Evolutionary conservation across 2,329 filamentous ascomycete genomes (phyloP).

Genomic region (Thielaviopsis musarum): DNA sequence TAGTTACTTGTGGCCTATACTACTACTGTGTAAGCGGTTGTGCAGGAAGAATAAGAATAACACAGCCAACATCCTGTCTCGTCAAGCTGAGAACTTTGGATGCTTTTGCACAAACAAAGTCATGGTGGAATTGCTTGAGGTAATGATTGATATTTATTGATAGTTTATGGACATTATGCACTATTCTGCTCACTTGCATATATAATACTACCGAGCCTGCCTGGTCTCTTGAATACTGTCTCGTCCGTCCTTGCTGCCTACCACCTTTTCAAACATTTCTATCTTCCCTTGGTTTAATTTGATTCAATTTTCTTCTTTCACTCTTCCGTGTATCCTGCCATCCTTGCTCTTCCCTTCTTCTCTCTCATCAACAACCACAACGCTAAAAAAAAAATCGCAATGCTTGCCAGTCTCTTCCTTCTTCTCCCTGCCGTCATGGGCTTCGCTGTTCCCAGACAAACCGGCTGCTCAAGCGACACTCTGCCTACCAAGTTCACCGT

Average conservation of each 20-base stretch:
- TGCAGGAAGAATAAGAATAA: background rate
- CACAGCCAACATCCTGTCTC: background rate
- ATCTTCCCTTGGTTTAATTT: background rate
- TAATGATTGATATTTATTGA: too few relatives aligned
- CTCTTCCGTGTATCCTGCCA: background rate
- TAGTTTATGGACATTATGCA: background rate
- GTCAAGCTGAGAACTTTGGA: background rate
- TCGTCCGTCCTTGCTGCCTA: background rate
- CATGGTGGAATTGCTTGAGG: background rate
- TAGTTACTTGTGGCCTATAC: background rate
- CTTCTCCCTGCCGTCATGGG: conserved; percentile 11
- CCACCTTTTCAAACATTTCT: background rate
- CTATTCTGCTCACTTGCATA: background rate
- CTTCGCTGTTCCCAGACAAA: conserved; percentile 7
- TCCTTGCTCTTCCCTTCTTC: background rate
- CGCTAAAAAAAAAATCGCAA: background rate
- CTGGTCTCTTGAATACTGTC: background rate
- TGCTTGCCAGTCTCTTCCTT: conserved; percentile 12
- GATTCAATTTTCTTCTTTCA: background rate
- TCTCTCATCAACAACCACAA: background rate
- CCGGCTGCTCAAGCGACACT: conserved; percentile 17
- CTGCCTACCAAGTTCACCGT: conserved; percentile 25
- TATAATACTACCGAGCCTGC: background rate
- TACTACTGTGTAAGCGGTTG: background rate
- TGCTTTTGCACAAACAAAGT: background rate